Evolutionary conservation across 495 filamentous ascomycete species (phyloP), one percentile per base, ranked within the genome.

Genomic region (Pseudoneurospora amorphoporcata): DNA sequence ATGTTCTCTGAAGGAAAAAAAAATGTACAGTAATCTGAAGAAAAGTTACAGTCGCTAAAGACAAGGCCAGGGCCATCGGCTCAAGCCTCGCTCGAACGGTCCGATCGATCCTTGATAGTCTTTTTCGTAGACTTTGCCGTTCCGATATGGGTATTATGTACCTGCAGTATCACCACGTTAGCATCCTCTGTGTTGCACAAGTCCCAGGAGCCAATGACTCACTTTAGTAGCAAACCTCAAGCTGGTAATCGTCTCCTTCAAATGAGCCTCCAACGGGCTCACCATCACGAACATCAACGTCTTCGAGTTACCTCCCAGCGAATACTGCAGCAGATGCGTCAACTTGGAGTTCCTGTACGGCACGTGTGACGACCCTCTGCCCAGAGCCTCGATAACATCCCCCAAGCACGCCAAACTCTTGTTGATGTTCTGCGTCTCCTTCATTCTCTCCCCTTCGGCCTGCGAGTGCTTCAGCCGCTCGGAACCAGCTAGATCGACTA

Each of bases 211-310:
- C 32, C 12, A 45, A 69, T 7, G 16, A 82, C 81, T 81, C 76
- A 87, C 94, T 86, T 98, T 98, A 12, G 92, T 95, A 17, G 96
- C 95, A 83, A 99, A 99, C 78, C 96, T 92, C 79, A 99, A 86
- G 82, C 93, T 97, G 38, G 95, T 96, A 81, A 98, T 87, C 16
- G 94, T 98, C 85, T 99, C 96, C 70, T 88, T 90, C 70, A 98
- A 84, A 84, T 98, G 96, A 4, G 91, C 92, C 85, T 96, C 91
- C 69, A 98, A 83, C 39, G 95, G 95, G 79, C 91, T 94, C 74
- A 96, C 91, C 93, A 98, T 98, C 81, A 98, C 93, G 76, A 99
- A 97, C 95, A 98, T 99, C 73, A 99, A 91, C 4, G 96, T 98
- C 83, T 97, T 96, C 71, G 91, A 93, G 78, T 97, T 97, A 41